Evolutionary conservation across 139 green algal species (phyloP), one percentile per base, ranked within the genome.

Genomic region (Microglena sp.): DNA sequence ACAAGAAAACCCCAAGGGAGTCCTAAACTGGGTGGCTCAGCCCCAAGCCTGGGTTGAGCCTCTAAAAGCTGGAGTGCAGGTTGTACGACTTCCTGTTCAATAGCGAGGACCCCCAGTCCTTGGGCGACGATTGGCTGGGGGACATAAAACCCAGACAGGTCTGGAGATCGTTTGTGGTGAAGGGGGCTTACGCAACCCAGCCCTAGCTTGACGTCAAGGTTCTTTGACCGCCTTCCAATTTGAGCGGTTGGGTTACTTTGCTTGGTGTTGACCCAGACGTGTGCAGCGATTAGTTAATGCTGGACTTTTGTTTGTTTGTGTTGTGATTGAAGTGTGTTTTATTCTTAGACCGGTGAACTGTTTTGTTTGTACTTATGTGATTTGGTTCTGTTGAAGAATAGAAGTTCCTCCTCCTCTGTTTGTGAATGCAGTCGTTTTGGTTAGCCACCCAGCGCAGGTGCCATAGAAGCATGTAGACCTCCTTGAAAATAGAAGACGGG

Each of bases 1-100:
- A 75, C 5, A 75, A 76, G 15, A 93, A 93, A 75, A 83, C 87
- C 89, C 91, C 40, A 97, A 97, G 84, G 93, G 94, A 5, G 89
- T 97, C 34, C 79, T 99, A 56, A 94, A 97, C 77, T 99, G 94
- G 94, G 89, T 97, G 27, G 84, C 71, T 4, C 76, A 95, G 78
- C 83, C 90, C 2, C 34, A 21, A 33, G 80, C 88, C 0, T 90
- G 86, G 1, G 24, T 77, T 62, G 74, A 89, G 33, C 87, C 89
- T 3, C 66, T 81, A 26, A 68, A 29, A 1, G 81, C 87, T 34
- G 78, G 91, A 67, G 75, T 72, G 11, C 82, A n/a, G 93, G 7
- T 72, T 99, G 32, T 97, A 96, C 66, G 84, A 92, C 34, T 60
- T 77, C 36, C 76, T 99, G 29, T 99, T 99, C 67, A 88, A 80